Evolutionary conservation across 176 grass and related monocot genomes (phyloP), one percentile per base, ranked within the genome.

Genomic region (Alloteropsis semialata): DNA sequence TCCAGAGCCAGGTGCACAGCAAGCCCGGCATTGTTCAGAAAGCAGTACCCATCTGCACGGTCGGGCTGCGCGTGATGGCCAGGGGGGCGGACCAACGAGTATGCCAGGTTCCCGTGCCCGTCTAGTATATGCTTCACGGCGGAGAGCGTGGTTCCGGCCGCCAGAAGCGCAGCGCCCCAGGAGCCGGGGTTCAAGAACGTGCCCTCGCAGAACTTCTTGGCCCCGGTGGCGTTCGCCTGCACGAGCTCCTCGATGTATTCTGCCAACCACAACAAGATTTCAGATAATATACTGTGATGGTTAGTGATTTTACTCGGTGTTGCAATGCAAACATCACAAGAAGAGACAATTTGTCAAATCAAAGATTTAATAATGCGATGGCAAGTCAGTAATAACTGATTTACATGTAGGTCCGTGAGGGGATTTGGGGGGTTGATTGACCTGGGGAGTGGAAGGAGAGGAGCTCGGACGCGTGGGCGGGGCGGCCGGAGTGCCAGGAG

Each of bases 181-280:
- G 96, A 98, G 22, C 90, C 92, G 7, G 86, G 88, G 57, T 98
- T 98, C 72, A 95, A 24, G 78, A 98, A 98, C 24, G 96, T 95
- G 21, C 84, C 89, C 6, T 43, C 49, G 46, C 96, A 93, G 0
- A 98, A 36, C 61, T 95, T 90, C 22, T 85, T 98, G 75, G 84
- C 78, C 85, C 96, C 96, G 6, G 41, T 68, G 50, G 81, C 82
- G 49, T 92, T 95, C 15, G 89, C 91, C 86, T 91, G 88, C 29
- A 88, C 84, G 33, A 98, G 85, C 83, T 91, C 82, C 25, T 98
- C 96, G 43, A 98, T 73, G 80, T 98, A 98, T 53, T 95, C 96
- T 98, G 86, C 33, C 44, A 25, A 42, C n/a, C 59, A 77, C n/a
- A 55, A 29, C 21, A 78, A 57, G 24, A 30, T 57, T 72, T 72